These are phyloP conservation scores for Heimioporus punctisporus DNA, from an alignment of 1,284 basidiomycete genomes.

Conservation along the genomic window DNA sequence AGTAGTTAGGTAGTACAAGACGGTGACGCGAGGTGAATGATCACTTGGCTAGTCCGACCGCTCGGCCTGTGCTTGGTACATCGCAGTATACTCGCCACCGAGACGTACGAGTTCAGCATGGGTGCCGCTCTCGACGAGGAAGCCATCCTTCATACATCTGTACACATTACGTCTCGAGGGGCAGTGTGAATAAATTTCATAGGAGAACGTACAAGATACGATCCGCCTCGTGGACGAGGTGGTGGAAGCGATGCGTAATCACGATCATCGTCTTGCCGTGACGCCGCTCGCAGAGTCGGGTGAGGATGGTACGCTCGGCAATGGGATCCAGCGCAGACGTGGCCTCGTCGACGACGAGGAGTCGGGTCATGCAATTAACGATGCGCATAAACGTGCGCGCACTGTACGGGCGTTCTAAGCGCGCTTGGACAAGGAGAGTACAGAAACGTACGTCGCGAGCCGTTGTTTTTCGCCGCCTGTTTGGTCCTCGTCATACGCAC, in stretches of 20 bases:
- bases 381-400: slow-evolving; percentile 47
- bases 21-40: no score
- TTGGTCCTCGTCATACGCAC: neutral
- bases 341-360: slow-evolving; percentile 53
- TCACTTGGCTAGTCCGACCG: no score
- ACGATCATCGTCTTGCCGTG: slow-evolving; percentile 66
- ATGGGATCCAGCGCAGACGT: slow-evolving; percentile 54
- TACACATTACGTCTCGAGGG: no score
- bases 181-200: neutral
- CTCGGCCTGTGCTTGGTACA: slow-evolving; percentile 60
- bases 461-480: slow-evolving; percentile 47
- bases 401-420: neutral
- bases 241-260: slow-evolving; percentile 69
- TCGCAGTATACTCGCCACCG: slow-evolving; percentile 51
- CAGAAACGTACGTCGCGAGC: slow-evolving; percentile 36
- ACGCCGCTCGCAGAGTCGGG: slow-evolving; percentile 45
- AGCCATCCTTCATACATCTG: slow-evolving; percentile 65
- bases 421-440: neutral
- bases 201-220: slow-evolving; percentile 50
- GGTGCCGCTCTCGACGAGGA: slow-evolving; percentile 52
- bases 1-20: no score
- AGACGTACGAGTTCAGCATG: slow-evolving; percentile 50
- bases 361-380: slow-evolving; percentile 34
- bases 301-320: slow-evolving; percentile 51
- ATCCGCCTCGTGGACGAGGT: slow-evolving; percentile 62